These are phyloP conservation scores for Lolium multiflorum DNA, from an alignment of 176 grass and related monocot species.

Conservation along the genomic window DNA sequence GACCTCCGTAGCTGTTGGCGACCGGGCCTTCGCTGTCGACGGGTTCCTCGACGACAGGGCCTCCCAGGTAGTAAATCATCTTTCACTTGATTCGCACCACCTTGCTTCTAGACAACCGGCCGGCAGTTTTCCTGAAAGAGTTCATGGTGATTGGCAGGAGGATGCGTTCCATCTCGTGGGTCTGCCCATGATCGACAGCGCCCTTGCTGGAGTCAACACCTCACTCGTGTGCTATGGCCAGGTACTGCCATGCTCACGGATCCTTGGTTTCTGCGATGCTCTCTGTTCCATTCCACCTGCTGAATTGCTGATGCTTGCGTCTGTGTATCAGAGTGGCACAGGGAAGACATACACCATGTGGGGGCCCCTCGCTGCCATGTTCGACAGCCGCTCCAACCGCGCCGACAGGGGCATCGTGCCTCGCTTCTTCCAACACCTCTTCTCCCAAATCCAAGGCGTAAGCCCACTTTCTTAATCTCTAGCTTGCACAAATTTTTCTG, in stretches of 20 bases:
- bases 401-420: conserved; percentile 65
- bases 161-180: conserved; percentile 78
- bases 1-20: conserved; percentile 63
- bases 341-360: conserved; percentile 99
- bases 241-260: conserved; percentile 37
- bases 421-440: conserved; percentile 83
- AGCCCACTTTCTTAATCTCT: background rate
- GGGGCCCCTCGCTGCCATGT: conserved; percentile 84
- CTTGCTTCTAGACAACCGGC: background rate
- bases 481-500: background rate
- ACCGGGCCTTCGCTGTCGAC: conserved; percentile 63
- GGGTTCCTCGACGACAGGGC: conserved; percentile 76
- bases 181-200: conserved; percentile 66
- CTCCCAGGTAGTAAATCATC: conserved; percentile 68
- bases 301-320: conserved; percentile 22
- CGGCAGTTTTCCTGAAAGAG: background rate
- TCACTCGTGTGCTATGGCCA: conserved; percentile 89
- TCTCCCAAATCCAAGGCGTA: conserved; percentile 79
- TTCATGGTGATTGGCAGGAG: conserved; percentile 57
- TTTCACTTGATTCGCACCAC: background rate
- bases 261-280: background rate
- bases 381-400: conserved; percentile 52
- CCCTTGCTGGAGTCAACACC: conserved; percentile 89
- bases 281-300: background rate
- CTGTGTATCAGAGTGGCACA: conserved; percentile 63